phyloP scores from a whole-genome alignment of 176 grass and related monocot species.

The Chrysopogon serrulatus region DNA sequence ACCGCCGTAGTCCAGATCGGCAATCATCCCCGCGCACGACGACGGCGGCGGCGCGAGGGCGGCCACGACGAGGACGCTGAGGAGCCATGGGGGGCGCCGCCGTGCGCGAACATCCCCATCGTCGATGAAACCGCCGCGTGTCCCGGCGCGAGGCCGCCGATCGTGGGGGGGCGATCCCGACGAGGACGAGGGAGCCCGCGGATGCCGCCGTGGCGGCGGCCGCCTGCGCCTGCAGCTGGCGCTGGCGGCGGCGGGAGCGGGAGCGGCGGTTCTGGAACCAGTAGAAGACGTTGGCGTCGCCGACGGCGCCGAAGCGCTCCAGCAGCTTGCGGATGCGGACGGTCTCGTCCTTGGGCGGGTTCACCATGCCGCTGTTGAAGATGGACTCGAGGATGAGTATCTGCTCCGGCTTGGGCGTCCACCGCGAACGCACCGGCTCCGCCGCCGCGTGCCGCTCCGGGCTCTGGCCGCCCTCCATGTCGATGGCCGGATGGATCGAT shows the following conservation, averaged over 20 bases:
- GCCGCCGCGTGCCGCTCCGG: conserved; percentile 26
- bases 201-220: not conserved
- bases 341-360: conserved; percentile 93
- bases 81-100: conserved; percentile 11
- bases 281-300: conserved; percentile 97
- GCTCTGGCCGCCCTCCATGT: conserved; percentile 39
- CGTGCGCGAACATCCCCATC: conserved; percentile 25
- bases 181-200: not conserved
- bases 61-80: conserved; percentile 31
- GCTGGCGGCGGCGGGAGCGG: conserved; percentile 77
- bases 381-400: conserved; percentile 95
- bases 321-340: conserved; percentile 91
- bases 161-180: conserved; percentile 11
- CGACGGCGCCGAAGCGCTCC: conserved; percentile 87
- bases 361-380: conserved; percentile 98
- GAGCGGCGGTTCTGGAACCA: conserved; percentile 98
- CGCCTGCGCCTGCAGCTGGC: conserved; percentile 68
- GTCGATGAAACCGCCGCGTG: not conserved
- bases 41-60: conserved; percentile 32
- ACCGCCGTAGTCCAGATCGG: conserved; percentile 23
- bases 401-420: conserved; percentile 96
- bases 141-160: not conserved
- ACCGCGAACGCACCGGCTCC: conserved; percentile 74
- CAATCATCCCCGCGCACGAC: conserved; percentile 39
- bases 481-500: not conserved